Evolutionary conservation across 2,329 filamentous ascomycete species (phyloP).

Genomic region (Alternaria brassicicola): DNA sequence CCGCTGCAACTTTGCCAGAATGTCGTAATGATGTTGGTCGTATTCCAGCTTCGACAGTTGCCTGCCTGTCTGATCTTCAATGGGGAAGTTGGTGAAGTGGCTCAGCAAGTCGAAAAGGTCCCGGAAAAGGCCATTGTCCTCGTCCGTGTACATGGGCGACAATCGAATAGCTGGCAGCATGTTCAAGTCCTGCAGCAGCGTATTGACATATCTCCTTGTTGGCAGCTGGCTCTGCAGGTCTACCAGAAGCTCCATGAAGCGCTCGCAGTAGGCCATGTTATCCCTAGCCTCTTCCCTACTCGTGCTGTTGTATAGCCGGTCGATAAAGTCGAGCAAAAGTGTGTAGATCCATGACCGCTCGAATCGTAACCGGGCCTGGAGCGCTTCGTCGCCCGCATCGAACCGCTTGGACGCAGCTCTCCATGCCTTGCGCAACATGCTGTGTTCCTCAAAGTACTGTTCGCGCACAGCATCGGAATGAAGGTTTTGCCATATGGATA

Average conservation of each 20-base stretch:
- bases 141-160: slow-evolving; percentile 77
- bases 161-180: slow-evolving; percentile 76
- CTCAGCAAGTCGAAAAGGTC: slow-evolving; percentile 80
- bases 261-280: slow-evolving; percentile 81
- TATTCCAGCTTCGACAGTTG: slow-evolving; percentile 75
- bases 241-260: slow-evolving; percentile 88
- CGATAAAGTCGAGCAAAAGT: slow-evolving; percentile 80
- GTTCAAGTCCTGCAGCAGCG: slow-evolving; percentile 84
- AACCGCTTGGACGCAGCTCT: slow-evolving; percentile 84
- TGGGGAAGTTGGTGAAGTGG: slow-evolving; percentile 86
- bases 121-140: slow-evolving; percentile 76
- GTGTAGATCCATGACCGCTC: slow-evolving; percentile 94
- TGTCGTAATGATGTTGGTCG: slow-evolving; percentile 78
- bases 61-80: slow-evolving; percentile 87
- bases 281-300: slow-evolving; percentile 55
- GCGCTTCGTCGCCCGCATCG: slow-evolving; percentile 80
- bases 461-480: slow-evolving; percentile 78
- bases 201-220: slow-evolving; percentile 91
- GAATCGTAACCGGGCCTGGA: slow-evolving; percentile 81
- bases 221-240: slow-evolving; percentile 93
- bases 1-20: slow-evolving; percentile 79
- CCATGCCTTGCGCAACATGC: slow-evolving; percentile 88
- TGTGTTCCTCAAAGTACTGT: slow-evolving; percentile 70
- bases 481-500: slow-evolving; percentile 94
- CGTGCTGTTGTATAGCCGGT: slow-evolving; percentile 65